These are phyloP conservation scores for Clavaria fumosa DNA, from an alignment of 768 basidiomycete genomes.

Conservation along the genomic window DNA sequence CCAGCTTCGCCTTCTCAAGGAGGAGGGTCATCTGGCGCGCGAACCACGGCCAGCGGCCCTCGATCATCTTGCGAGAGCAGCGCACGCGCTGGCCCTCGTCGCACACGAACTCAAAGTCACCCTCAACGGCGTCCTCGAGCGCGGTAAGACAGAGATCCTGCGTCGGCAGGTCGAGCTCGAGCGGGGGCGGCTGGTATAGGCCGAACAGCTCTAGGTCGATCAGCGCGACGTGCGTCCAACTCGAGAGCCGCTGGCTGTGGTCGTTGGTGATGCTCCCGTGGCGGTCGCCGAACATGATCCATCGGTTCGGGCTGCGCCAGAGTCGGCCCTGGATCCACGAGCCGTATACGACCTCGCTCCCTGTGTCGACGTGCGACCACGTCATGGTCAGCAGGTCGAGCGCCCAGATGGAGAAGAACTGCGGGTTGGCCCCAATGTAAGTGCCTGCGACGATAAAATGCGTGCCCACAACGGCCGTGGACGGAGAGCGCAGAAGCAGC, in stretches of 20 bases:
- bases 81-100: slow-evolving; percentile 10
- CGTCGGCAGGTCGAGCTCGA: slow-evolving; percentile 1
- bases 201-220: slow-evolving; percentile 11
- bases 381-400: slow-evolving; percentile 7
- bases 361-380: slow-evolving; percentile 8
- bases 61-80: slow-evolving; percentile 7
- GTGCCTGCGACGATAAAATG: slow-evolving; percentile 10
- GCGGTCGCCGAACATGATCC: slow-evolving; percentile 9
- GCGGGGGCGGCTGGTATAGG: slow-evolving; percentile 11
- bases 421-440: neutral
- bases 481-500: slow-evolving; percentile 7
- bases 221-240: slow-evolving; percentile 7
- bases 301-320: slow-evolving; percentile 8
- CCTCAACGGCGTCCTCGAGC: slow-evolving; percentile 3
- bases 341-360: slow-evolving; percentile 3
- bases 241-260: too few species aligned
- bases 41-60: slow-evolving; percentile 11
- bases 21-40: slow-evolving; percentile 8
- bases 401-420: slow-evolving; percentile 7
- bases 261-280: too few species aligned
- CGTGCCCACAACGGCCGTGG: slow-evolving; percentile 9
- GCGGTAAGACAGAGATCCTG: slow-evolving; percentile 7
- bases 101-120: slow-evolving; percentile 10
- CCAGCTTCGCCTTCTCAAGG: too few species aligned
- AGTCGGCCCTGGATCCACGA: slow-evolving; percentile 8